Evolutionary conservation across 1,284 basidiomycete genomes (phyloP).

Genomic region (Uromyces viciae-fabae): DNA sequence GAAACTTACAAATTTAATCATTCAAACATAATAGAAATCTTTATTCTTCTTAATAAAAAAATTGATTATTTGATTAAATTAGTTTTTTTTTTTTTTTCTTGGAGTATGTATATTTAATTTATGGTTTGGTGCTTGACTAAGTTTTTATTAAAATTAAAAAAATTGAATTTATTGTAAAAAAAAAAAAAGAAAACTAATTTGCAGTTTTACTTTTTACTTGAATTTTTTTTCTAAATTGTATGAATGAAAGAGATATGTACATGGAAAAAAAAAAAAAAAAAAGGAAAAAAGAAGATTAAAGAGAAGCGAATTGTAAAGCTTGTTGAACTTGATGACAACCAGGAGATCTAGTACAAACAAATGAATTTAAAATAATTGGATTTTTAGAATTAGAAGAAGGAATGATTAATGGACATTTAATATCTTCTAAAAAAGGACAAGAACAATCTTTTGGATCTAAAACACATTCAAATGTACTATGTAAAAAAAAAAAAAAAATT

Average conservation of each 20-base stretch:
- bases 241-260: too few relatives aligned
- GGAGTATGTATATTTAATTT: not conserved
- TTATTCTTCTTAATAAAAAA: too few relatives aligned
- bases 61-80: not conserved
- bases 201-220: too few relatives aligned
- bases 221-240: too few relatives aligned
- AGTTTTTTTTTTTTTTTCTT: not conserved
- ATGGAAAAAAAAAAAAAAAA: not conserved
- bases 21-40: not conserved
- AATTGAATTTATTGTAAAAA: too few relatives aligned
- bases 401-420: conserved; percentile 5
- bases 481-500: not conserved
- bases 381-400: not conserved
- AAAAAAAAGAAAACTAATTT: too few relatives aligned
- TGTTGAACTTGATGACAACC: too few relatives aligned
- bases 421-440: not conserved
- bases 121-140: too few relatives aligned
- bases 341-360: too few relatives aligned
- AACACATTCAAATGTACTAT: conserved; percentile 34
- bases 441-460: conserved; percentile 19
- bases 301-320: not conserved
- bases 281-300: not conserved
- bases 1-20: not conserved
- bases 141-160: too few relatives aligned
- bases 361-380: not conserved